Evolutionary conservation across 495 filamentous ascomycete species (phyloP).

Genomic region (Glutinoglossum americanum): DNA sequence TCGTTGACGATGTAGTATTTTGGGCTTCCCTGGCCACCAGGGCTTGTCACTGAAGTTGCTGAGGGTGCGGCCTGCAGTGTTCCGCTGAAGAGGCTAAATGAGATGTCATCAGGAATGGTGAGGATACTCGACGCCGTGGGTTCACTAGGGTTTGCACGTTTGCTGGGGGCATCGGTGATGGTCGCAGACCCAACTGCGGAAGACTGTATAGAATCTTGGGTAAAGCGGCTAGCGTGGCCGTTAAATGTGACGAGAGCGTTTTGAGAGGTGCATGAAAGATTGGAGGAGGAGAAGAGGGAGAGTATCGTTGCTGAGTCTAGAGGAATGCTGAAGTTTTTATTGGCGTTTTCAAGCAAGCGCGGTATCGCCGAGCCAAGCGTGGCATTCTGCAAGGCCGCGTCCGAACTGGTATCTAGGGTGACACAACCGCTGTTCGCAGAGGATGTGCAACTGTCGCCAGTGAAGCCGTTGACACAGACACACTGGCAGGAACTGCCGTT

Average conservation of each 20-base stretch:
- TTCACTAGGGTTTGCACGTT: not conserved
- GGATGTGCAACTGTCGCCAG: slow-evolving; percentile 48
- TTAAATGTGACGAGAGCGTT: slow-evolving; percentile 75
- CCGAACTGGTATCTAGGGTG: slow-evolving; percentile 30
- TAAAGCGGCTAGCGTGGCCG: slow-evolving; percentile 18
- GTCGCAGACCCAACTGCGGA: not conserved
- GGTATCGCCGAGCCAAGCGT: slow-evolving; percentile 66
- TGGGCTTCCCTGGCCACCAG: slow-evolving; percentile 1
- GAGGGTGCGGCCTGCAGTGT: slow-evolving; percentile 5
- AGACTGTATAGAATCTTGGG: not conserved
- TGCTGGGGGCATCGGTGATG: slow-evolving; percentile 6
- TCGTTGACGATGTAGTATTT: slow-evolving; percentile 13
- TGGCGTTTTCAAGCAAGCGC: slow-evolving; percentile 39
- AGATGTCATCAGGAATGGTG: not conserved
- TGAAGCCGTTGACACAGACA: slow-evolving; percentile 70
- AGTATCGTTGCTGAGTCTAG: slow-evolving; percentile 45
- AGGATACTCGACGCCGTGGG: not conserved
- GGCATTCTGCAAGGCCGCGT: slow-evolving; percentile 34
- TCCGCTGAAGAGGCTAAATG: not conserved
- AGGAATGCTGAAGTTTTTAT: slow-evolving; percentile 51
- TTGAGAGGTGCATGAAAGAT: slow-evolving; percentile 56
- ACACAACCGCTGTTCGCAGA: slow-evolving; percentile 45
- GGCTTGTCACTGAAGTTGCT: not conserved
- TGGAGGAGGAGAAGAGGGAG: slow-evolving; percentile 48
- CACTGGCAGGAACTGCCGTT: slow-evolving; percentile 52